Evolutionary conservation across 495 filamentous ascomycete genomes (phyloP).

Genomic region (Podospora sp.): DNA sequence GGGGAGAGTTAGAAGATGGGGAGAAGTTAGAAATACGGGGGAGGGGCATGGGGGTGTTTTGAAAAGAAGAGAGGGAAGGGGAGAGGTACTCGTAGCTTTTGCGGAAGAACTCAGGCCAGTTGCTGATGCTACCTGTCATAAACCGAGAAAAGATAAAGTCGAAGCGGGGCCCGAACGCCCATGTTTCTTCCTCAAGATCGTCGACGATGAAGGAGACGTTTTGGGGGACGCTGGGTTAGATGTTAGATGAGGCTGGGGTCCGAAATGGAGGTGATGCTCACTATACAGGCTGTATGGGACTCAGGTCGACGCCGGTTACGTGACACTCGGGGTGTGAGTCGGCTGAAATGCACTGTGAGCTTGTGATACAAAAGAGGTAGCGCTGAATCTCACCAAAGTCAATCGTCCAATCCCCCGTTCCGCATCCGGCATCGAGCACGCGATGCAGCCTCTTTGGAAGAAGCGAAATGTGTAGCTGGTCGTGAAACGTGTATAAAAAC

Average conservation of each 20-base stretch:
- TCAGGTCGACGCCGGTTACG: background rate
- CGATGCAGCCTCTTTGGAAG: background rate
- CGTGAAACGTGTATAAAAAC: background rate
- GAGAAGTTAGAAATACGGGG: no score
- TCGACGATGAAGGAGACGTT: conserved; percentile 2
- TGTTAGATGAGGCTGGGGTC: background rate
- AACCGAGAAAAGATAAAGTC: conserved; percentile 6
- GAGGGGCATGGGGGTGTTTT: no score
- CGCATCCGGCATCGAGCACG: background rate
- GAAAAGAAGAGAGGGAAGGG: background rate
- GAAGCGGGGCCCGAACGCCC: background rate
- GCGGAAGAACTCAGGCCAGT: background rate
- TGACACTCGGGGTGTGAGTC: background rate
- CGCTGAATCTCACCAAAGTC: background rate
- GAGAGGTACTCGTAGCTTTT: background rate
- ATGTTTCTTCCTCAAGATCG: background rate
- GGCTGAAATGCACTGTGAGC: background rate
- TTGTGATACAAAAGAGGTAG: no score
- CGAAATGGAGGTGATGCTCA: background rate
- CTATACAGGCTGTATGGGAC: conserved; percentile 1
- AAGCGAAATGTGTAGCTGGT: background rate
- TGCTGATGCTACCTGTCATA: background rate
- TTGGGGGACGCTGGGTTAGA: background rate
- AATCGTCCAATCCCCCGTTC: conserved; percentile 1
- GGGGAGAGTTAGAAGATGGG: no score